Evolutionary conservation across 2,329 filamentous ascomycete genomes (phyloP), one percentile per base, ranked within the genome.

Genomic region (Huntiella omanensis): DNA sequence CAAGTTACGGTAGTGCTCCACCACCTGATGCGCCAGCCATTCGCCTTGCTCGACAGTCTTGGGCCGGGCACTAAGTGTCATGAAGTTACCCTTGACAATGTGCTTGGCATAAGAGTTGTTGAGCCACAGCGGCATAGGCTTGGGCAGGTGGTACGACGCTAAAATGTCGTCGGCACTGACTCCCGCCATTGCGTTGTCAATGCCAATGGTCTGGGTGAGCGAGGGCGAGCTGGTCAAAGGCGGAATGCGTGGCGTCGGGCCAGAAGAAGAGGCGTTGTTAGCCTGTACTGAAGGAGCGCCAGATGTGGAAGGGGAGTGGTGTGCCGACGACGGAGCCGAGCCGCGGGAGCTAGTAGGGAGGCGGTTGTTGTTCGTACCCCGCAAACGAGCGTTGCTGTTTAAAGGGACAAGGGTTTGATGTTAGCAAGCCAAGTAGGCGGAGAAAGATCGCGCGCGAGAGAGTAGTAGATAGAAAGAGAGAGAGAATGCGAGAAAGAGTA

Each of bases 61-160:
- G 16, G 88, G 88, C 58, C 87, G 81, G 43, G 86, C 85, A 56
- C 87, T 92, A 50, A 96, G 65, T 8, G 88, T 95, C 80, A 94
- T 85, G 60, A 96, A 95, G 66, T 95, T 96, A 50, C 88, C 88
- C 67, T 88, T 93, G 57, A 95, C 87, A 53, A 94, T 93, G 57
- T 93, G 77, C 59, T 80, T 83, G 46, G 82, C 79, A 58, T 83
- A 81, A 51, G 75, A 66, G 47, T 80, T 71, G 56, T 83, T 80
- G 56, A 86, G 75, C 76, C 83, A 86, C 51, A 83, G 65, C 12
- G 83, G 83, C 50, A 77, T 66, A 32, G 74, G 73, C 36, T 74
- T 70, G 49, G 79, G 79, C 50, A 83, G 66, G 54, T 79, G 75
- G 57, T 77, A 78, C 10, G 66, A 66, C 54, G 65, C 65, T 53